Percentiles rank a stretch among this genome's conserved stretches.
phyloP scores from a whole-genome alignment of 148 eudicot genomes.

The Dysphania ambrosioides region DNA sequence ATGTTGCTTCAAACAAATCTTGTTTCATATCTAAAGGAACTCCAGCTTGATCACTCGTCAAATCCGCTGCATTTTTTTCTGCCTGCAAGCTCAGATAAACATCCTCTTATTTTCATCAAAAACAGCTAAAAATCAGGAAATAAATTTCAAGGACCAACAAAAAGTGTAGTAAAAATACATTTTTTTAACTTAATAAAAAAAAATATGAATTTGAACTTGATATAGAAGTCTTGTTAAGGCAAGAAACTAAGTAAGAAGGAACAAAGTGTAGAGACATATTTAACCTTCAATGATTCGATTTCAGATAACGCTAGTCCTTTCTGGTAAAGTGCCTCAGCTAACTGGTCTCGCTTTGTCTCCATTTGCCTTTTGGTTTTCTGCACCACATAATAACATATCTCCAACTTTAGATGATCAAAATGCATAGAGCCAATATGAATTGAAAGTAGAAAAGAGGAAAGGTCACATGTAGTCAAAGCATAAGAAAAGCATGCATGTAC shows the following conservation, averaged over 20 bases:
- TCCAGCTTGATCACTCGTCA: constrained; percentile 35
- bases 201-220: no score
- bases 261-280: not conserved
- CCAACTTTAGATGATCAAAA: not conserved
- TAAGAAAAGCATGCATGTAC: not conserved
- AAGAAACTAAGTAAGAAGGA: not conserved
- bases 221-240: not conserved
- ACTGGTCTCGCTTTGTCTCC: constrained; percentile 81
- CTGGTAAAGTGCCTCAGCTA: constrained; percentile 84
- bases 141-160: not conserved
- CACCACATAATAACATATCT: not conserved
- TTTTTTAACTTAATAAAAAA: no score
- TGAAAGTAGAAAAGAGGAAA: not conserved
- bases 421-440: not conserved
- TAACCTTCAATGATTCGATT: constrained; percentile 64
- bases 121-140: not conserved
- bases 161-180: not conserved
- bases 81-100: constrained; percentile 40
- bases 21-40: constrained; percentile 24
- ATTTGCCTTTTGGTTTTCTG: constrained; percentile 76
- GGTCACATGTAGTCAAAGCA: not conserved
- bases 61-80: constrained; percentile 35
- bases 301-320: constrained; percentile 84
- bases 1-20: constrained; percentile 71
- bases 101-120: not conserved